These are phyloP conservation scores for Lecanicillium sp. DNA, from an alignment of 2,329 filamentous ascomycete genomes.

Conservation along the genomic window DNA sequence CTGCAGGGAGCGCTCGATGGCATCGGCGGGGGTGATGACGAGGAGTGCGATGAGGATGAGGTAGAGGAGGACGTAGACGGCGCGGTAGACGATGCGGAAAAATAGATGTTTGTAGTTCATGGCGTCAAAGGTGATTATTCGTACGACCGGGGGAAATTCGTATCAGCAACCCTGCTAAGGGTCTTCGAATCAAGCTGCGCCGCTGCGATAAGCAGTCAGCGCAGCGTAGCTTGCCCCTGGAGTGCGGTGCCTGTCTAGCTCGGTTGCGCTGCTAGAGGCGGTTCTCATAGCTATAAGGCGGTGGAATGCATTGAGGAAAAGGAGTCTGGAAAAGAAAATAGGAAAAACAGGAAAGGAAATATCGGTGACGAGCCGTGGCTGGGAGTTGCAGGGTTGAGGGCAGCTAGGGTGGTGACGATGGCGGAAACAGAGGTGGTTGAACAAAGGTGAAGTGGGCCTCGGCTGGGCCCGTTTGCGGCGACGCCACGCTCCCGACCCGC, in stretches of 20 bases:
- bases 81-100: slow-evolving; percentile 75
- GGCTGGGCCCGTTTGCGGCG: slow-evolving; percentile 1
- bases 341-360: background rate
- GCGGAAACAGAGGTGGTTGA: slow-evolving; percentile 7
- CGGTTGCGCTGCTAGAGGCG: too few relatives aligned
- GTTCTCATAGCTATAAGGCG: too few relatives aligned
- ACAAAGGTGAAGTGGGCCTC: slow-evolving; percentile 3
- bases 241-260: too few relatives aligned
- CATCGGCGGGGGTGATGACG: slow-evolving; percentile 72
- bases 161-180: too few relatives aligned
- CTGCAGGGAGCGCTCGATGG: slow-evolving; percentile 67
- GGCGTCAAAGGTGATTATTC: too few relatives aligned
- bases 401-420: background rate
- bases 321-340: background rate
- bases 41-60: slow-evolving; percentile 66
- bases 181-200: too few relatives aligned
- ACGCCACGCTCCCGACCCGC: too few relatives aligned
- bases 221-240: too few relatives aligned
- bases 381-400: background rate
- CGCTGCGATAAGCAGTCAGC: too few relatives aligned
- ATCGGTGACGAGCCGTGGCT: slow-evolving; percentile 6
- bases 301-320: background rate
- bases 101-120: slow-evolving; percentile 44
- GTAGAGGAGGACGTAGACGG: slow-evolving; percentile 69
- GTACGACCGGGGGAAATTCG: too few relatives aligned